Conservation (phyloP, 108 stramenopile species). For the Ochromonas danica region DNA sequence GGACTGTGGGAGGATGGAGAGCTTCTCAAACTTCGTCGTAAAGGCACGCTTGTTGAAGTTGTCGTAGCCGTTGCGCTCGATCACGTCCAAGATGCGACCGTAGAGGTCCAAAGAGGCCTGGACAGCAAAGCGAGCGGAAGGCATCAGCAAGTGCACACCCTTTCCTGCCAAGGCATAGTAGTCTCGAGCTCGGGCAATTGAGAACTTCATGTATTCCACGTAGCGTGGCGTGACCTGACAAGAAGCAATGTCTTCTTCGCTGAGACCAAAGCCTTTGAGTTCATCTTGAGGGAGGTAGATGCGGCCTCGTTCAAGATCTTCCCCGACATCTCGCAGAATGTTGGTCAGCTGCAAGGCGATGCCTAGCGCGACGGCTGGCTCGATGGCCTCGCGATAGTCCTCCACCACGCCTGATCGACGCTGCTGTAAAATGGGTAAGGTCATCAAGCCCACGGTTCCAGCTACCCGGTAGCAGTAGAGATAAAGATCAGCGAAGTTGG, state of each 20-base stretch:
- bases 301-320: conserved; percentile 84
- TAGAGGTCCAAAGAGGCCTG: conserved; percentile 86
- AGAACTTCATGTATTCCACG: conserved; percentile 84
- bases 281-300: conserved; percentile 89
- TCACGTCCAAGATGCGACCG: conserved; percentile 82
- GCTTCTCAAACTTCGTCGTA: conserved; percentile 89
- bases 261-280: conserved; percentile 82
- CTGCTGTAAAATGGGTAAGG: conserved; percentile 85
- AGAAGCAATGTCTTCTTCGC: conserved; percentile 68
- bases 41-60: conserved; percentile 88
- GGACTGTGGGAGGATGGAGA: conserved; percentile 75
- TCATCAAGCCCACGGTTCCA: conserved; percentile 94
- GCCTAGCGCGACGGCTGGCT: conserved; percentile 87
- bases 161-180: conserved; percentile 87
- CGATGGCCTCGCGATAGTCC: conserved; percentile 66
- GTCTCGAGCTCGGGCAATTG: conserved; percentile 82
- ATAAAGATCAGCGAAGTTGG: conserved; percentile 86
- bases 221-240: conserved; percentile 82
- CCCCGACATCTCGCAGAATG: conserved; percentile 94
- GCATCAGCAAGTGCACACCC: conserved; percentile 85
- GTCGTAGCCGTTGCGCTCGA: conserved; percentile 90
- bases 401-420: conserved; percentile 70
- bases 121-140: conserved; percentile 80
- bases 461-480: conserved; percentile 95
- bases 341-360: conserved; percentile 97